phyloP scores from a whole-genome alignment of 2,329 filamentous ascomycete species.

The Dryadomyces sulphureus region DNA sequence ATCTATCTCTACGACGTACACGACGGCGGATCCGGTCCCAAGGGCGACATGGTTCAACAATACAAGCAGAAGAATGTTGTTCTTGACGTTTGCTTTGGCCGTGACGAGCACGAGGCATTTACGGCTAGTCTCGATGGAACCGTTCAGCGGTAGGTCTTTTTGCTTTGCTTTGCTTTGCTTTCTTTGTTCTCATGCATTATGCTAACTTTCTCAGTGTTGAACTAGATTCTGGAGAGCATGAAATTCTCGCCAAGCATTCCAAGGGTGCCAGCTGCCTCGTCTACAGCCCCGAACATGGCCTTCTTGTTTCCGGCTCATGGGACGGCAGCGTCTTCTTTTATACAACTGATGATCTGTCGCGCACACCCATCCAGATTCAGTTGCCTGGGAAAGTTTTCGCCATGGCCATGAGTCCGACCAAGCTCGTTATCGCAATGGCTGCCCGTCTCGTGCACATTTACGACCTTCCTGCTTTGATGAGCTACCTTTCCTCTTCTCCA shows the following conservation, averaged over 20 bases:
- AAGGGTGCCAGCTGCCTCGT: conserved; percentile 71
- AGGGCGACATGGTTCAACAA: conserved; percentile 51
- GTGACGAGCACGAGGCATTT: conserved; percentile 69
- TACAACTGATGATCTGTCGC: conserved; percentile 38
- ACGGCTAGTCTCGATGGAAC: conserved; percentile 76
- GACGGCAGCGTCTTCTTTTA: conserved; percentile 83
- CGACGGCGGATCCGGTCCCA: conserved; percentile 36
- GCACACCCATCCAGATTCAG: conserved; percentile 45
- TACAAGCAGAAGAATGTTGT: conserved; percentile 76
- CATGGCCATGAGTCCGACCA: conserved; percentile 59
- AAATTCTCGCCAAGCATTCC: conserved; percentile 61
- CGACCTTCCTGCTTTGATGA: conserved; percentile 56
- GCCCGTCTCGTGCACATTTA: conserved; percentile 90
- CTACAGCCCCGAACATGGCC: conserved; percentile 62
- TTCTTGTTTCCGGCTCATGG: conserved; percentile 87
- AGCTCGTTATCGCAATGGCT: conserved; percentile 91
- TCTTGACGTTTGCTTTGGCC: conserved; percentile 82
- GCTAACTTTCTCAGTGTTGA: conserved; percentile 34
- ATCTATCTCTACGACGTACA: conserved; percentile 77
- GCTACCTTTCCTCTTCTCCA: conserved; percentile 23
- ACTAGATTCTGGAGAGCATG: conserved; percentile 56
- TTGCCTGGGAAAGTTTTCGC: conserved; percentile 85
- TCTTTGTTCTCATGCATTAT: too few species aligned
- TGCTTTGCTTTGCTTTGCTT: neutral
- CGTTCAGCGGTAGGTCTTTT: conserved; percentile 49